A percentile compares a stretch with the other conserved stretches of the same genome.
These are phyloP conservation scores for Gossypium raimondii DNA, from an alignment of 345 rosid genomes.

Conservation along the genomic window DNA sequence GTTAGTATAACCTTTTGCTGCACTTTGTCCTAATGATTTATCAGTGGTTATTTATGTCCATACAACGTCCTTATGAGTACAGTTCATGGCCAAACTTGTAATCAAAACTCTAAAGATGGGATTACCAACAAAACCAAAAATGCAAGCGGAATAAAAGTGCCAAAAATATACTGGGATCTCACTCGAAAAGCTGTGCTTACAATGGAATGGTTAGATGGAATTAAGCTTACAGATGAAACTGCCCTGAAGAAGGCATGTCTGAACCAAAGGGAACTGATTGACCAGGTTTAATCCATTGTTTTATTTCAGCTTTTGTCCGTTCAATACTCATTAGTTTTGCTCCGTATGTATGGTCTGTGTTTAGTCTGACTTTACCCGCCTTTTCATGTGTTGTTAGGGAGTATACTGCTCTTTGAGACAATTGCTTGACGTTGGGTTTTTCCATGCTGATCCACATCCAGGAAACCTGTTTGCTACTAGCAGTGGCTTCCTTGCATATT, in stretches of 20 bases:
- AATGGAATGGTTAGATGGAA: slow-evolving; percentile 97
- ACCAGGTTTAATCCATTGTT: slow-evolving; percentile 46
- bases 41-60: not conserved
- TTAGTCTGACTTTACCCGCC: not conserved
- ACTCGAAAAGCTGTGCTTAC: slow-evolving; percentile 86
- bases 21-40: not conserved
- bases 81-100: slow-evolving; percentile 37
- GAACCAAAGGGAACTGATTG: slow-evolving; percentile 71
- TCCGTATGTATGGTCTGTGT: not conserved
- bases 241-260: slow-evolving; percentile 51
- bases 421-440: slow-evolving; percentile 92
- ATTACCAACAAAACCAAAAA: slow-evolving; percentile 33
- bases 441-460: slow-evolving; percentile 99
- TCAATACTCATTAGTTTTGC: not conserved
- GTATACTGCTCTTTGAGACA: slow-evolving; percentile 89
- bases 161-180: slow-evolving; percentile 80
- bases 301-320: not conserved
- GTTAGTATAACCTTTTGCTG: not conserved
- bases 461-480: slow-evolving; percentile 88
- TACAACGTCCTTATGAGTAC: slow-evolving; percentile 17
- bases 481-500: slow-evolving; percentile 76
- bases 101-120: slow-evolving; percentile 28
- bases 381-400: slow-evolving; percentile 46
- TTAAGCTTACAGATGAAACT: slow-evolving; percentile 80
- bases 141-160: slow-evolving; percentile 62